phyloP scores from a whole-genome alignment of 1,139 yeast species.

The Sporopachydermia cereana region DNA sequence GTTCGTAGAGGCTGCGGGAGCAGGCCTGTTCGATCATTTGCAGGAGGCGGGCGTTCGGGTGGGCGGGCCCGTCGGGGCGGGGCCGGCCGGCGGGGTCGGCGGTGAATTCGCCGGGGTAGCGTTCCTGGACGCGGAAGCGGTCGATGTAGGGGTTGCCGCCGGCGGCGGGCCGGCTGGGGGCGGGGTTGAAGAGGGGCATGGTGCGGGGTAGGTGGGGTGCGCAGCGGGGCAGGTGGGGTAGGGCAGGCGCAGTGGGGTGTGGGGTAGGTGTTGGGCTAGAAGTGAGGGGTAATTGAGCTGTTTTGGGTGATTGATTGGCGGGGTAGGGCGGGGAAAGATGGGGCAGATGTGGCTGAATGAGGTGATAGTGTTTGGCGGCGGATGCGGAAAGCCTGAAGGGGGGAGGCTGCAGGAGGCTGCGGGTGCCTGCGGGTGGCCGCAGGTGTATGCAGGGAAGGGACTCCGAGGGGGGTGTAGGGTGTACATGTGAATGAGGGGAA shows the following conservation, averaged over 20 bases:
- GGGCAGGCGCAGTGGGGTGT: too few species aligned
- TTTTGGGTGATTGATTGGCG: too few species aligned
- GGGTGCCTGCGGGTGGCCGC: not conserved
- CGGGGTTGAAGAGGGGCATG: not conserved
- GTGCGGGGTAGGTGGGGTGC: not conserved
- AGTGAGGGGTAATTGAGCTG: too few species aligned
- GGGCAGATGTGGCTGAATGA: too few species aligned
- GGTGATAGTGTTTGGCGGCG: too few species aligned
- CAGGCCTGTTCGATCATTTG: constrained; percentile 62
- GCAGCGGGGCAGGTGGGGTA: too few species aligned
- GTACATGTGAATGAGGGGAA: not conserved
- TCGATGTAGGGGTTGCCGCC: too few species aligned
- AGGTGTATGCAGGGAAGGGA: not conserved
- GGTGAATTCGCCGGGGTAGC: constrained; percentile 3
- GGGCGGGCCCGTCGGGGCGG: not conserved
- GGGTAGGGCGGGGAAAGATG: too few species aligned
- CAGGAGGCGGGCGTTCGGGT: constrained; percentile 9
- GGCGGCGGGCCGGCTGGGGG: not conserved
- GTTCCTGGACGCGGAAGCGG: not conserved
- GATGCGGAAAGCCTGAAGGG: too few species aligned
- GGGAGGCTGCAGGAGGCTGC: too few species aligned
- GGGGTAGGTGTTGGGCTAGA: too few species aligned
- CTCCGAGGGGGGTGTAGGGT: not conserved
- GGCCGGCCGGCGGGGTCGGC: not conserved
- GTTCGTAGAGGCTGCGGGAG: constrained; percentile 72